These are phyloP conservation scores for Aspergillus japonicus DNA, from an alignment of 2,329 filamentous ascomycete genomes.

Conservation along the genomic window DNA sequence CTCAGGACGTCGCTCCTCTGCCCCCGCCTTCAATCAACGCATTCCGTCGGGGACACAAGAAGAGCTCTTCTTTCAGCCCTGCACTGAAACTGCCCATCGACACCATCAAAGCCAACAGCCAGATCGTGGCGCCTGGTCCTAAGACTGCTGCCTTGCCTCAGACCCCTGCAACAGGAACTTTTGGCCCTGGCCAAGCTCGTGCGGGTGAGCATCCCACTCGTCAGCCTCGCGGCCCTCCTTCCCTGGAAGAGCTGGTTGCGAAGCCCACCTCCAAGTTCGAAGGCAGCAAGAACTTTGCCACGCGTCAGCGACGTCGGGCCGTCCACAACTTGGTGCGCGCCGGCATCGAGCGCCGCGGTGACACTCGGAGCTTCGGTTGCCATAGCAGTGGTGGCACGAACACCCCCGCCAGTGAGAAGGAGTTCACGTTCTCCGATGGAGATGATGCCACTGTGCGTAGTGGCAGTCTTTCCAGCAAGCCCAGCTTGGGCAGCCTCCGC, in stretches of 20 bases:
- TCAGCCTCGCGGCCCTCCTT: constrained; percentile 88
- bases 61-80: constrained; percentile 70
- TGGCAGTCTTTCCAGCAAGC: constrained; percentile 75
- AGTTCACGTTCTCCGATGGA: constrained; percentile 68
- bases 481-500: constrained; percentile 70
- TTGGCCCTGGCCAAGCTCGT: constrained; percentile 88
- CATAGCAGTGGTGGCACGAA: constrained; percentile 68
- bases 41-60: constrained; percentile 92
- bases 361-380: constrained; percentile 67
- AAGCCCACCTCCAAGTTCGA: constrained; percentile 92
- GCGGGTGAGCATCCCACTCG: constrained; percentile 92
- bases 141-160: constrained; percentile 78
- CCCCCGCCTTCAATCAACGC: constrained; percentile 87
- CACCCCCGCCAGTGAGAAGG: constrained; percentile 84
- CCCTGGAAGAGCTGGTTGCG: constrained; percentile 82
- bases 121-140: constrained; percentile 58
- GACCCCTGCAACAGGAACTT: constrained; percentile 78
- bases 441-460: constrained; percentile 74
- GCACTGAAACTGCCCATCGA: constrained; percentile 49
- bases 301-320: constrained; percentile 86
- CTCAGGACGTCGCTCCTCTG: constrained; percentile 68
- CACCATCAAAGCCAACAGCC: constrained; percentile 52
- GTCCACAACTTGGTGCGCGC: constrained; percentile 89
- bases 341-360: constrained; percentile 76
- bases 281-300: constrained; percentile 94